Percentiles rank a stretch among this genome's conserved stretches.
These are phyloP conservation scores for Viola pubescens DNA, from an alignment of 441 rosid genomes.

Conservation along the genomic window DNA sequence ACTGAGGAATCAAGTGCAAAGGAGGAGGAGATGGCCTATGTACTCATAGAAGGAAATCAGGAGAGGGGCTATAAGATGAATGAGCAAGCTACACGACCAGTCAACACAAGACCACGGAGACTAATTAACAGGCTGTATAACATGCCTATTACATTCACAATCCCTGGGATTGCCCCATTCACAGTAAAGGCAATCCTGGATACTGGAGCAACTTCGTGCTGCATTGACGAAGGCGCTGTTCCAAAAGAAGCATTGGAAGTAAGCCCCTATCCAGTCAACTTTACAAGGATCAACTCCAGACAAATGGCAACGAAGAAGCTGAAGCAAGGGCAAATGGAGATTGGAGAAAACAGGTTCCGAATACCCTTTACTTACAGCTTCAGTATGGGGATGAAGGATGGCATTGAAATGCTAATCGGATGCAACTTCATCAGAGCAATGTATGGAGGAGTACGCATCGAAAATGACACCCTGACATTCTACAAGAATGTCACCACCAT, in stretches of 20 bases:
- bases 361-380: no score
- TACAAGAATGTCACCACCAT: no score
- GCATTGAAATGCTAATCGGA: no score
- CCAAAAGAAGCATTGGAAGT: background rate
- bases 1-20: background rate
- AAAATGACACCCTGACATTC: no score
- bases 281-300: background rate
- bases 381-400: no score
- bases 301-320: background rate
- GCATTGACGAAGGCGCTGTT: background rate
- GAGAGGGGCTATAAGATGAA: no score
- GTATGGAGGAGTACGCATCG: no score
- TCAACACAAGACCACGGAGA: background rate
- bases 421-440: no score
- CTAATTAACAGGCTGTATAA: background rate
- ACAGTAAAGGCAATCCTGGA: background rate
- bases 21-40: background rate
- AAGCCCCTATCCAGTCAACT: background rate
- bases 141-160: background rate
- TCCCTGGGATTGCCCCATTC: background rate
- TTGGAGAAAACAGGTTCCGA: no score
- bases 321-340: no score
- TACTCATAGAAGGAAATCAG: no score
- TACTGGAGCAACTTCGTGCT: background rate
- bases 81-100: background rate